Percentiles rank a stretch among this genome's conserved stretches.
Evolutionary conservation across 192 early-diverging fungal genomes (phyloP).

Genomic region (Backusella psychrophila): DNA sequence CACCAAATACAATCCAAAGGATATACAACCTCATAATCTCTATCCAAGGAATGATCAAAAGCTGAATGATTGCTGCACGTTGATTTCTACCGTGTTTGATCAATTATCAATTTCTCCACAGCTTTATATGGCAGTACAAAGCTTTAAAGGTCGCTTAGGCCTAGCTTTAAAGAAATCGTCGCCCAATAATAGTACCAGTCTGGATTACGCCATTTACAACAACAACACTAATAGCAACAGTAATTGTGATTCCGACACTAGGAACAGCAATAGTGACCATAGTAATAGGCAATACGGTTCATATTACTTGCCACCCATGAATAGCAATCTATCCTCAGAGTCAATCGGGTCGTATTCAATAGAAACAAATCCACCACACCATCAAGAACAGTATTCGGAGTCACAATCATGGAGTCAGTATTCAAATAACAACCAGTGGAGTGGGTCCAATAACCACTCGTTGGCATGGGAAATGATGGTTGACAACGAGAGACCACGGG

Average conservation of each 20-base stretch:
- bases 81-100: neutral
- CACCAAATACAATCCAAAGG: neutral
- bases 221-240: neutral
- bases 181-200: neutral
- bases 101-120: neutral
- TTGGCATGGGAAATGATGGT: neutral
- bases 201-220: neutral
- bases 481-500: neutral
- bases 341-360: neutral
- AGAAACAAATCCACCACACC: neutral
- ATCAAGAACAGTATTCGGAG: neutral
- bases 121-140: neutral
- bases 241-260: neutral
- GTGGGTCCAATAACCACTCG: neutral
- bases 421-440: neutral
- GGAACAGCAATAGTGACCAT: neutral
- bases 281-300: neutral
- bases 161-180: neutral
- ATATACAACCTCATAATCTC: neutral
- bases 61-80: neutral
- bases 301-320: neutral
- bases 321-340: neutral
- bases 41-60: neutral
- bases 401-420: neutral
- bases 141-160: neutral